Percentiles rank a stretch among this genome's conserved stretches.
phyloP scores from a whole-genome alignment of 176 grass and related monocot species.

The Coix lacrymajobi region DNA sequence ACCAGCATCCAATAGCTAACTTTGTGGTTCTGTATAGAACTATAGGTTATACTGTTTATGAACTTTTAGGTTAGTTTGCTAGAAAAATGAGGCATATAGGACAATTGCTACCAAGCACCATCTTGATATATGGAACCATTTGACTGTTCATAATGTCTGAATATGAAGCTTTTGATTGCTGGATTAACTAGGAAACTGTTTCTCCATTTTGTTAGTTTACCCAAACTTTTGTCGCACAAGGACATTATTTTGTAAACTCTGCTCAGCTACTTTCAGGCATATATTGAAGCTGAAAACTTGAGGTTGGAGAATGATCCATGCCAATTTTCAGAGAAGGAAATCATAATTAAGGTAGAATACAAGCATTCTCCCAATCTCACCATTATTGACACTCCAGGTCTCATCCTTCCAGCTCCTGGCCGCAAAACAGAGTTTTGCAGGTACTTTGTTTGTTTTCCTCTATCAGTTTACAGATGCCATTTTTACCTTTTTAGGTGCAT shows the following conservation, averaged over 20 bases:
- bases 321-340: conserved; percentile 89
- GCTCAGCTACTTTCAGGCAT: conserved; percentile 49
- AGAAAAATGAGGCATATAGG: background rate
- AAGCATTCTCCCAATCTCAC: conserved; percentile 92
- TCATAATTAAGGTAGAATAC: conserved; percentile 81
- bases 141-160: background rate
- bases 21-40: background rate
- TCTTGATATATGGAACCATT: background rate
- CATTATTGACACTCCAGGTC: conserved; percentile 81
- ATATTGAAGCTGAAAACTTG: conserved; percentile 90
- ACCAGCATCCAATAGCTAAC: background rate
- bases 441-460: conserved; percentile 20
- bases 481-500: conserved; percentile 10
- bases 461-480: background rate
- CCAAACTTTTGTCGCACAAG: background rate
- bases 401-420: conserved; percentile 84
- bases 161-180: background rate
- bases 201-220: background rate
- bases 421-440: conserved; percentile 76
- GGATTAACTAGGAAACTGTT: background rate
- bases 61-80: conserved; percentile 1
- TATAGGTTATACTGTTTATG: background rate
- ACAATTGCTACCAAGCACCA: background rate
- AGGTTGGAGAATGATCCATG: conserved; percentile 84
- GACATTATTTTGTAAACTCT: background rate